A percentile compares a stretch with the other conserved stretches of the same genome.
Conservation (phyloP, 179 eudicot genomes). For the Vitellaria paradoxa region DNA sequence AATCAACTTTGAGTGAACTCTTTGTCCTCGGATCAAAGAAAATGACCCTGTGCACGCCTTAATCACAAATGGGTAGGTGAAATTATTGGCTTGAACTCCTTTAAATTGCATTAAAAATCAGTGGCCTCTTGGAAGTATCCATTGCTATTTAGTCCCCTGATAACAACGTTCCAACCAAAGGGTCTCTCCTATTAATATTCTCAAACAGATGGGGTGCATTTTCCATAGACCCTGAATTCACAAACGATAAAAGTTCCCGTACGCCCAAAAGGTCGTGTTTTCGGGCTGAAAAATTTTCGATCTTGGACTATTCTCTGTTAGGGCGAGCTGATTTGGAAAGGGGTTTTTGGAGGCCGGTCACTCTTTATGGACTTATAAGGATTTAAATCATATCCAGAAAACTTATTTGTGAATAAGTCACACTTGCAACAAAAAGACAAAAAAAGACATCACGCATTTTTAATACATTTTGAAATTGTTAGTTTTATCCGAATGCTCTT, state of each 20-base stretch:
- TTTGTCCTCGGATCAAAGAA: conserved; percentile 40
- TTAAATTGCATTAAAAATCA: conserved; percentile 50
- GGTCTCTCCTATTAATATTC: conserved; percentile 41
- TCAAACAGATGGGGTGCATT: conserved; percentile 75
- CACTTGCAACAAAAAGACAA: no score
- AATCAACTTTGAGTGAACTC: conserved; percentile 48
- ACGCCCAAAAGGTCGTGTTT: conserved; percentile 13
- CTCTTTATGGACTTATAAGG: no score
- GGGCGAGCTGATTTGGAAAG: conserved; percentile 16
- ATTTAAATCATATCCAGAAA: no score
- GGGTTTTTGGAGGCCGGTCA: no score
- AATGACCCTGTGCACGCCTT: conserved; percentile 59
- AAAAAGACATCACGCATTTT: no score
- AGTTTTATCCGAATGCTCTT: no score
- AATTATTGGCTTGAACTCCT: conserved; percentile 50
- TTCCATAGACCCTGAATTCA: conserved; percentile 44
- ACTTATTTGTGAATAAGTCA: no score
- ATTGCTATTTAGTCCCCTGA: conserved; percentile 47
- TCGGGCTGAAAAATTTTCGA: neutral
- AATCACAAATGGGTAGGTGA: conserved; percentile 71
- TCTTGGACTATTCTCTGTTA: neutral
- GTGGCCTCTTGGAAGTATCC: conserved; percentile 47
- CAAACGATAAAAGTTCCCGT: conserved; percentile 11
- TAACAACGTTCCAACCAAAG: conserved; percentile 61
- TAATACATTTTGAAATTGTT: no score